These are phyloP conservation scores for Meyerozyma guilliermondii DNA, from an alignment of 1,139 yeast genomes.

Conservation along the genomic window DNA sequence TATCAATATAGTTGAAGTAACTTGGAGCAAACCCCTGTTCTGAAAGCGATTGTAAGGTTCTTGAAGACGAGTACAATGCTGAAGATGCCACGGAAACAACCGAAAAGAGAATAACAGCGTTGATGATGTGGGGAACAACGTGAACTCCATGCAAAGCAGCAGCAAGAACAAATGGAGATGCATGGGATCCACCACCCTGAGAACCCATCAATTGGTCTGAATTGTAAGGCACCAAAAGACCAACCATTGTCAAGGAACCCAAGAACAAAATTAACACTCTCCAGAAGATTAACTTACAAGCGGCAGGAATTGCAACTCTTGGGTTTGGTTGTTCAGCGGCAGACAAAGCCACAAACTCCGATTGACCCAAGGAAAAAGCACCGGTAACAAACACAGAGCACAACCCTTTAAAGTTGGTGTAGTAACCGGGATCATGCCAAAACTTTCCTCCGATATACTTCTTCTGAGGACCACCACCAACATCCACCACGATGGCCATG, in stretches of 20 bases:
- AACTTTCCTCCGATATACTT: conserved; percentile 19
- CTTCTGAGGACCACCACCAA: conserved; percentile 23
- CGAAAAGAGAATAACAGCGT: conserved; percentile 39
- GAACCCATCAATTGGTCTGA: conserved; percentile 38
- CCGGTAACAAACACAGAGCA: conserved; percentile 20
- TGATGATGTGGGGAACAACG: conserved; percentile 38
- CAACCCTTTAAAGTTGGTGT: conserved; percentile 18
- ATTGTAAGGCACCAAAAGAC: conserved; percentile 37
- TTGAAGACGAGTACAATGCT: conserved; percentile 39
- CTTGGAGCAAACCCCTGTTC: conserved; percentile 41
- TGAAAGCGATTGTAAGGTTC: conserved; percentile 40
- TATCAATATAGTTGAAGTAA: conserved; percentile 39
- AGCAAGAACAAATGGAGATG: conserved; percentile 44
- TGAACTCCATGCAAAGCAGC: conserved; percentile 36
- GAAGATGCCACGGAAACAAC: conserved; percentile 44
- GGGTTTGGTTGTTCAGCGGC: conserved; percentile 42
- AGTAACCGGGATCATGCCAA: conserved; percentile 21
- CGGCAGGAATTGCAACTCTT: conserved; percentile 34
- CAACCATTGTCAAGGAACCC: conserved; percentile 38
- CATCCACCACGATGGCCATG: conserved; percentile 21
- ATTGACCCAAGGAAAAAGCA: conserved; percentile 17
- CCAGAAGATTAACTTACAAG: conserved; percentile 38
- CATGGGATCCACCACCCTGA: conserved; percentile 29
- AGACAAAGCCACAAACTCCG: conserved; percentile 37
- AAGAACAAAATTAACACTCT: conserved; percentile 34